Percentiles rank a stretch among this genome's conserved stretches.
Conservation (phyloP, 2,329 filamentous ascomycete genomes). For the Sphaceloma murrayae region DNA sequence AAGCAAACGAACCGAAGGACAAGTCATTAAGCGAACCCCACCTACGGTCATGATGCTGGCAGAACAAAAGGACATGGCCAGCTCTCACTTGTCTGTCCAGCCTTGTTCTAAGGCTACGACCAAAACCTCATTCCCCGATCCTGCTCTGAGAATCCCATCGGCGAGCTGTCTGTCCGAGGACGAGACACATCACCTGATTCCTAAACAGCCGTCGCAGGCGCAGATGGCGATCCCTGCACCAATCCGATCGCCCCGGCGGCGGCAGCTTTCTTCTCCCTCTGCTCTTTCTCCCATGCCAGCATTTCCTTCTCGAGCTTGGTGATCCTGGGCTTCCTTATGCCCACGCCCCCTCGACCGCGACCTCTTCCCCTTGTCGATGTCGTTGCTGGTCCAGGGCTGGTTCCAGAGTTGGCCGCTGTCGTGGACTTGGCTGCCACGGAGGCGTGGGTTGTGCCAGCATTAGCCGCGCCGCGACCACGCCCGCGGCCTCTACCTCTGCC, state of each 20-base stretch:
- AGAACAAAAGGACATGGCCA: too few species aligned
- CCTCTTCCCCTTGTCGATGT: conserved; percentile 36
- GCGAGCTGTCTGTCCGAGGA: too few species aligned
- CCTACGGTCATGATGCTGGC: too few species aligned
- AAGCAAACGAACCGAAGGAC: too few species aligned
- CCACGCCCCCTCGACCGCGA: conserved; percentile 65
- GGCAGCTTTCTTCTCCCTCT: conserved; percentile 50
- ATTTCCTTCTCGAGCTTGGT: conserved; percentile 77
- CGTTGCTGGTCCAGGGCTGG: conserved; percentile 4
- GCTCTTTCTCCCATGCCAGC: conserved; percentile 71
- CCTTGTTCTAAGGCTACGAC: too few species aligned
- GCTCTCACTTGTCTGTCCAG: too few species aligned
- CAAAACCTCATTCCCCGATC: too few species aligned
- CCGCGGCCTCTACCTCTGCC: conserved; percentile 55
- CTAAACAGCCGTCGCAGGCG: neutral
- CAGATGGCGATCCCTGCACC: neutral
- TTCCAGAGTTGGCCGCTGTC: conserved; percentile 18
- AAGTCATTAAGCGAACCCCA: too few species aligned
- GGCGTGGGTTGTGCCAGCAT: conserved; percentile 27
- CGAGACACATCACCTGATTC: neutral
- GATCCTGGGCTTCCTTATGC: conserved; percentile 70
- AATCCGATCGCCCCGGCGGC: too few species aligned
- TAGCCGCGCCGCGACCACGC: conserved; percentile 43
- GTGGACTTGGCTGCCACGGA: conserved; percentile 22
- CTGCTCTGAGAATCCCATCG: too few species aligned